Evolutionary conservation across 83 land plant species (phyloP).

Genomic region (Larix sibirica): DNA sequence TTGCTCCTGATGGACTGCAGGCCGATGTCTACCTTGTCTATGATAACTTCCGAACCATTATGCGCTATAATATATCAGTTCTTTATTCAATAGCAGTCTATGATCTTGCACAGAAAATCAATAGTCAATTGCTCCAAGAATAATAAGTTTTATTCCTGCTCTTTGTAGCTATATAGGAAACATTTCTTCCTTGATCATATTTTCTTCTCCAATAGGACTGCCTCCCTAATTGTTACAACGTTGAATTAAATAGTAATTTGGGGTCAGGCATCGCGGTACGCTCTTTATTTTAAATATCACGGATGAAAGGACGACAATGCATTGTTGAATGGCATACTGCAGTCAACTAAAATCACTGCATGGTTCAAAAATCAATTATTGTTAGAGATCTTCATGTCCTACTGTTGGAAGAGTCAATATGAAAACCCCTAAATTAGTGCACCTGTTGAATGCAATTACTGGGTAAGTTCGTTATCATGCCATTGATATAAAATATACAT

Average conservation of each 20-base stretch:
- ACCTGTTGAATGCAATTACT: too few relatives aligned
- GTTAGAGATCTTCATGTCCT: too few relatives aligned
- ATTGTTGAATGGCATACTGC: neutral
- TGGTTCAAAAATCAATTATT: too few relatives aligned
- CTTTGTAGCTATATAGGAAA: too few relatives aligned
- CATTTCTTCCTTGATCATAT: too few relatives aligned
- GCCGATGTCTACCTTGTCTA: conserved; percentile 38
- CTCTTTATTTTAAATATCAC: neutral
- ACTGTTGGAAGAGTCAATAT: too few relatives aligned
- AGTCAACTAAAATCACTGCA: too few relatives aligned
- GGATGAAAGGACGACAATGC: neutral
- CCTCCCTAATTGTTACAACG: neutral
- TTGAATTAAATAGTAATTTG: neutral
- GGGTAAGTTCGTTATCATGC: too few relatives aligned
- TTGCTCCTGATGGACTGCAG: conserved; percentile 39
- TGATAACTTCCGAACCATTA: conserved; percentile 27
- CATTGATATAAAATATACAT: too few relatives aligned
- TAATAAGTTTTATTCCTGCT: neutral
- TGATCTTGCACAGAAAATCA: conserved; percentile 26
- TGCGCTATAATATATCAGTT: conserved; percentile 25
- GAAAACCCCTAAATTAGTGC: too few relatives aligned
- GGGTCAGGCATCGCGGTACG: neutral
- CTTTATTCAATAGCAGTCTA: conserved; percentile 27
- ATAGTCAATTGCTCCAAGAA: neutral
- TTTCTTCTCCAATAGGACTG: neutral